Conservation (phyloP, 768 basidiomycete genomes). For the Hypsizygus marmoreus region DNA sequence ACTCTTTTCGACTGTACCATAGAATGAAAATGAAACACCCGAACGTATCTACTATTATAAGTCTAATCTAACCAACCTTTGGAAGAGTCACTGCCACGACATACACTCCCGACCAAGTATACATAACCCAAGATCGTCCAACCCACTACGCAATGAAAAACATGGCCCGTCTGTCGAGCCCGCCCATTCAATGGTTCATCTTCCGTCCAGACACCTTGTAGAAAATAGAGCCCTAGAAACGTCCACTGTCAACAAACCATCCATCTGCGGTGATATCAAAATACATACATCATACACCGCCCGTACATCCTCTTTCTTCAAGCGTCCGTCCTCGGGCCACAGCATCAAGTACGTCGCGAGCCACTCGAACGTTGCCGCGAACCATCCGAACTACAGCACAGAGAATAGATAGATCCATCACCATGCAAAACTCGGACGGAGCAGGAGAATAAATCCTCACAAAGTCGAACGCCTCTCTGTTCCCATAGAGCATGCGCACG, state of each 20-base stretch:
- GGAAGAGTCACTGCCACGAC: too few relatives aligned
- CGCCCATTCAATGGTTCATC: too few relatives aligned
- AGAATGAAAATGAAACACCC: too few relatives aligned
- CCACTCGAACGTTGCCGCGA: conserved; percentile 43
- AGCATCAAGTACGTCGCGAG: conserved; percentile 39
- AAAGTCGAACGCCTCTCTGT: conserved; percentile 38
- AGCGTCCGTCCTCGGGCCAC: conserved; percentile 34
- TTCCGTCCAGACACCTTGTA: conserved; percentile 32
- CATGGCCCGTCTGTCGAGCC: too few relatives aligned
- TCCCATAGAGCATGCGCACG: conserved; percentile 42
- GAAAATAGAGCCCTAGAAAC: conserved; percentile 34
- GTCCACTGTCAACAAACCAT: neutral
- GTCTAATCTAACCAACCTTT: too few relatives aligned
- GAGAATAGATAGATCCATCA: neutral
- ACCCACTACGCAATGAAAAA: too few relatives aligned
- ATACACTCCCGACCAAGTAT: too few relatives aligned
- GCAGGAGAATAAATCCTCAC: conserved; percentile 21
- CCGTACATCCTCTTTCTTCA: conserved; percentile 42
- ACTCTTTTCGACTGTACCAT: too few relatives aligned
- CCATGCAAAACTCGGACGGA: conserved; percentile 1
- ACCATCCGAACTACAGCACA: conserved; percentile 40
- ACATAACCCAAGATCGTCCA: too few relatives aligned
- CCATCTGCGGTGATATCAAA: neutral
- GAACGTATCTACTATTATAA: too few relatives aligned
- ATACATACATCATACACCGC: conserved; percentile 40